Evolutionary conservation across 306 rosid species (phyloP).

Genomic region (Rosa multiflora): DNA sequence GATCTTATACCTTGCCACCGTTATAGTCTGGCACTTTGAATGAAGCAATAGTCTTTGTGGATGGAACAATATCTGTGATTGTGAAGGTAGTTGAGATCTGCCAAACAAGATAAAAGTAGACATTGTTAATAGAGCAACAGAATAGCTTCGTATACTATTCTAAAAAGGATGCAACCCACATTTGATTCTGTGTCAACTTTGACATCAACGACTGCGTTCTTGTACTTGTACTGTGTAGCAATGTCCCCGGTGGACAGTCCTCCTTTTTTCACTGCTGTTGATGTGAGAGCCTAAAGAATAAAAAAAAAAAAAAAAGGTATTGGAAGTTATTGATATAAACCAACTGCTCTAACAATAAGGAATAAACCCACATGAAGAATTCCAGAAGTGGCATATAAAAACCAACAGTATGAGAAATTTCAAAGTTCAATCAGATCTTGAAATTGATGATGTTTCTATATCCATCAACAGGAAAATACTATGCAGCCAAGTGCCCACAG

Average conservation of each 20-base stretch:
- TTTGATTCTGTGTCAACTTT: constrained; percentile 87
- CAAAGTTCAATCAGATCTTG: background rate
- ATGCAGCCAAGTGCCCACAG: background rate
- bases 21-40: constrained; percentile 72
- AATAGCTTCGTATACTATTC: constrained; percentile 5
- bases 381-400: constrained; percentile 7
- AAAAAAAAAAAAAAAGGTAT: background rate
- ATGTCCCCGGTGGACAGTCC: constrained; percentile 85
- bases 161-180: constrained; percentile 49
- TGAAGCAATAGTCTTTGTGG: constrained; percentile 87
- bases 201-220: constrained; percentile 65
- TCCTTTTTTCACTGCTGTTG: constrained; percentile 89
- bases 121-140: constrained; percentile 18
- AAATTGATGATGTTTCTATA: background rate
- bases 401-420: background rate
- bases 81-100: constrained; percentile 75
- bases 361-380: background rate
- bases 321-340: background rate
- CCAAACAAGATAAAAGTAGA: constrained; percentile 18
- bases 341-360: background rate
- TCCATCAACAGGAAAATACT: background rate
- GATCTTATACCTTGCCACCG: constrained; percentile 79
- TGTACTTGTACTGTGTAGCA: constrained; percentile 75
- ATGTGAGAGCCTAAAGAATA: constrained; percentile 68
- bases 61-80: constrained; percentile 68